phyloP scores from a whole-genome alignment of 2,329 filamentous ascomycete genomes.

The Emmonsiellopsis sp. region DNA sequence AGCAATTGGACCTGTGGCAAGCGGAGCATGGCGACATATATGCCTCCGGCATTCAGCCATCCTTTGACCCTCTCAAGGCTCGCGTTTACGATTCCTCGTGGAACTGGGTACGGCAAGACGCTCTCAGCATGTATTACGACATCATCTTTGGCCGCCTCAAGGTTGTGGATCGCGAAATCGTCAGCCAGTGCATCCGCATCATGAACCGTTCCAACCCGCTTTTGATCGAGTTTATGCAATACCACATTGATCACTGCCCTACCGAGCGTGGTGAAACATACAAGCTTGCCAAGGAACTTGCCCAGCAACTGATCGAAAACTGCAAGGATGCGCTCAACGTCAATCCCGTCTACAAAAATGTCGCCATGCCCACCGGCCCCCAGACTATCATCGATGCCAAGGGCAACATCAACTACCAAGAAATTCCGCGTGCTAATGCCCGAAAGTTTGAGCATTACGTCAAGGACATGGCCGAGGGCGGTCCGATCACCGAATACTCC shows the following conservation, averaged over 20 bases:
- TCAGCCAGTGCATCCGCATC: constrained; percentile 95
- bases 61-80: constrained; percentile 88
- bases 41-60: constrained; percentile 83
- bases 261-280: constrained; percentile 96
- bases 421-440: constrained; percentile 76
- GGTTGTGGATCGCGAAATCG: constrained; percentile 92
- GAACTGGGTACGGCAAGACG: constrained; percentile 99
- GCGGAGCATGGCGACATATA: constrained; percentile 96
- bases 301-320: constrained; percentile 89
- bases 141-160: constrained; percentile 94
- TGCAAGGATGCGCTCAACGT: constrained; percentile 83
- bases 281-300: constrained; percentile 91
- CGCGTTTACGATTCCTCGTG: constrained; percentile 96
- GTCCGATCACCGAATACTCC: constrained; percentile 97
- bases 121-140: constrained; percentile 96
- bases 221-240: constrained; percentile 97
- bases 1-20: constrained; percentile 89
- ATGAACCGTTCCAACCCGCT: constrained; percentile 98
- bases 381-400: constrained; percentile 86
- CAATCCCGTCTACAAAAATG: constrained; percentile 91
- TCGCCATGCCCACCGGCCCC: constrained; percentile 81
- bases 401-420: constrained; percentile 86
- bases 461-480: constrained; percentile 94
- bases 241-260: constrained; percentile 98
- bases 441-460: constrained; percentile 98